Evolutionary conservation across 2,329 filamentous ascomycete species (phyloP).

Genomic region (Penicillium vulpinum): DNA sequence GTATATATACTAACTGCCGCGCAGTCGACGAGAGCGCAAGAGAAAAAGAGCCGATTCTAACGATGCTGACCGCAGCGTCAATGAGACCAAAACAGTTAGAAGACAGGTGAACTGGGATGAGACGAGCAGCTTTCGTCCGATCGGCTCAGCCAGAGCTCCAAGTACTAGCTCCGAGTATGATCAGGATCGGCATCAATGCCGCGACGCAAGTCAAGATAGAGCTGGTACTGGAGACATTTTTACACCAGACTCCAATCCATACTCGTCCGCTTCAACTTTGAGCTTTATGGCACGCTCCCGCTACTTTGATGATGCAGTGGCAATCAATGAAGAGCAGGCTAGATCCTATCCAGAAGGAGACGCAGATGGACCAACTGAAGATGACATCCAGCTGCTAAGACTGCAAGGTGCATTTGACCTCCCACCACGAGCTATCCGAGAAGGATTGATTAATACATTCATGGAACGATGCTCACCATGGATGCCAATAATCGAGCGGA

Average conservation of each 20-base stretch:
- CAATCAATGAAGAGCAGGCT: slow-evolving; percentile 30
- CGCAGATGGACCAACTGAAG: slow-evolving; percentile 27
- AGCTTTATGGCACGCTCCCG: slow-evolving; percentile 34
- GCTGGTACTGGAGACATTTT: background rate
- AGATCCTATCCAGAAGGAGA: slow-evolving; percentile 25
- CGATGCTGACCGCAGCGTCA: background rate
- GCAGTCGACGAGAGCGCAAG: slow-evolving; percentile 14
- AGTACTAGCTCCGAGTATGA: background rate
- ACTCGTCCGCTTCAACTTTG: slow-evolving; percentile 18
- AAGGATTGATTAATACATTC: slow-evolving; percentile 34
- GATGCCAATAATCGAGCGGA: slow-evolving; percentile 36
- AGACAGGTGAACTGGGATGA: background rate
- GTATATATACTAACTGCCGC: background rate
- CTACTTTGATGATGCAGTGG: slow-evolving; percentile 29
- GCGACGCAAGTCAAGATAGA: background rate
- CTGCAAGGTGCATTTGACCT: slow-evolving; percentile 30
- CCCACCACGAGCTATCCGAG: slow-evolving; percentile 28
- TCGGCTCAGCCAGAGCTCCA: background rate
- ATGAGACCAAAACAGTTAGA: background rate
- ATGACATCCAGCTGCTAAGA: slow-evolving; percentile 28
- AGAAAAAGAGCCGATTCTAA: slow-evolving; percentile 5
- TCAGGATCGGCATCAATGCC: background rate
- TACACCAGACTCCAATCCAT: slow-evolving; percentile 13
- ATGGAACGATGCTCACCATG: slow-evolving; percentile 35
- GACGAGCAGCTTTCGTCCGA: background rate